phyloP scores from a whole-genome alignment of 208 protist species.

The Wallacemonas rigidus region DNA sequence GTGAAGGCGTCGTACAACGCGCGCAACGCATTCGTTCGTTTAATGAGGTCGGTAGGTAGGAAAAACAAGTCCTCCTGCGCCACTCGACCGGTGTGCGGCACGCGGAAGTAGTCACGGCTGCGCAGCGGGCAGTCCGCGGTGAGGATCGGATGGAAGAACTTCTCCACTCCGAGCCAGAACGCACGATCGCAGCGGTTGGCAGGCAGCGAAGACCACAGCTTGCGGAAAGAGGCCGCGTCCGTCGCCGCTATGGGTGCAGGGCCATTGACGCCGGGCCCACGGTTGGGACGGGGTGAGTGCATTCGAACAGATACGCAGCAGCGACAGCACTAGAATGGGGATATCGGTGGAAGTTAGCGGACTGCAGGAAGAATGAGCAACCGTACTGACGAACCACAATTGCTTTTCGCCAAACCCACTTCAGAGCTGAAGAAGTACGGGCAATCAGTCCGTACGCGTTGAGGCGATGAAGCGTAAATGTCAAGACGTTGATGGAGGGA shows the following conservation, averaged over 20 bases:
- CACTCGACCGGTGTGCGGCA: constrained; percentile 40
- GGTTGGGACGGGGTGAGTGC: background rate
- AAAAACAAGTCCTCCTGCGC: constrained; percentile 35
- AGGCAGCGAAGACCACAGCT: constrained; percentile 57
- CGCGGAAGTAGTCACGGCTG: constrained; percentile 53
- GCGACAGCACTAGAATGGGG: background rate
- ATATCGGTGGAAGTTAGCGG: no score
- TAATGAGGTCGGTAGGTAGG: constrained; percentile 33
- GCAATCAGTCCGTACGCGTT: no score
- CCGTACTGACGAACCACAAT: no score
- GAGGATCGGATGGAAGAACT: constrained; percentile 51
- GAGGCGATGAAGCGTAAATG: no score
- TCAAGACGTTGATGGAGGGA: no score
- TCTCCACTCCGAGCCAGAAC: constrained; percentile 71
- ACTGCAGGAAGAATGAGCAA: no score
- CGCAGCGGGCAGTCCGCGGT: constrained; percentile 39
- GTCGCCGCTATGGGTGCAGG: constrained; percentile 11
- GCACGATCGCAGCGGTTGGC: constrained; percentile 44
- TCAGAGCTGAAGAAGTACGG: no score
- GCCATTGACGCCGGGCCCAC: background rate
- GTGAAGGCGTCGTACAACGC: constrained; percentile 64
- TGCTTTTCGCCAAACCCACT: no score
- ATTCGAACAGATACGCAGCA: background rate
- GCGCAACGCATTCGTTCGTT: constrained; percentile 51
- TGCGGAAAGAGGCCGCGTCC: constrained; percentile 40